Base-by-base conservation (phyloP, 1,284 basidiomycete genomes). In the Sporisorium graminicola region DNA sequence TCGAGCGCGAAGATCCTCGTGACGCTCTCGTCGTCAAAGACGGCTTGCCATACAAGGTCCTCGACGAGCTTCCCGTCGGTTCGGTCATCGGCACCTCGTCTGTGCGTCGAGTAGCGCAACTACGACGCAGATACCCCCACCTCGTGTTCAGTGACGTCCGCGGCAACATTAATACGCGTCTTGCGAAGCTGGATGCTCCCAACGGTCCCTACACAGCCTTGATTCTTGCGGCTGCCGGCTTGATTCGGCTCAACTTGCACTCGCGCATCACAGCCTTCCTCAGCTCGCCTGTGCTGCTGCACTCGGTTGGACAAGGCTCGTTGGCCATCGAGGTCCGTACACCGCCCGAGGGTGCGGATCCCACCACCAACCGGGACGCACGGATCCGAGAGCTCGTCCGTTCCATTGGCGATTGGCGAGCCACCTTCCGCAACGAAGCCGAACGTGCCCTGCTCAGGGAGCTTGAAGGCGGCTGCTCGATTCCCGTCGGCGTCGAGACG, bases 251-350 rank as follows among this genome's bases (percentile, higher is more conserved):
- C 40, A 91, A 90, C 46, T 89, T 92, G 87, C 81, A 78, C 0
- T 86, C 91, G 80, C 92, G 96, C 63, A 91, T 95, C 79, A 94
- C 94, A 1, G 87, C 90, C 42, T 91, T 94, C 82, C 87, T 98
- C 71, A 71, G 80, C n/a, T 86, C 86, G 5, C 93, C 94, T 3
- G 90, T 89, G 1, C 88, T 98, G 43, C 91, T 91, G 85, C 90
- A 97, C 84, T 95, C 97, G 9, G 95, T 99, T 68, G 93, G 94
- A 1, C 96, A 99, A 87, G 96, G 95, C 46, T 94, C 95, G 8
- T 88, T 99, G 31, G 94, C 88, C 0, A 89, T 98, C 55, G 97
- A 99, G 87, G 91, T 96, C 65, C 92, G 95, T 43, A 86, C 89
- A 26, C 83, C 83, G 1, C 74, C 77, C 5, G 33, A 64, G 33